A percentile compares a stretch with the other conserved stretches of the same genome.
These are phyloP conservation scores for Aspergillus novoparasiticus DNA, from an alignment of 2,329 filamentous ascomycete species.

Conservation along the genomic window DNA sequence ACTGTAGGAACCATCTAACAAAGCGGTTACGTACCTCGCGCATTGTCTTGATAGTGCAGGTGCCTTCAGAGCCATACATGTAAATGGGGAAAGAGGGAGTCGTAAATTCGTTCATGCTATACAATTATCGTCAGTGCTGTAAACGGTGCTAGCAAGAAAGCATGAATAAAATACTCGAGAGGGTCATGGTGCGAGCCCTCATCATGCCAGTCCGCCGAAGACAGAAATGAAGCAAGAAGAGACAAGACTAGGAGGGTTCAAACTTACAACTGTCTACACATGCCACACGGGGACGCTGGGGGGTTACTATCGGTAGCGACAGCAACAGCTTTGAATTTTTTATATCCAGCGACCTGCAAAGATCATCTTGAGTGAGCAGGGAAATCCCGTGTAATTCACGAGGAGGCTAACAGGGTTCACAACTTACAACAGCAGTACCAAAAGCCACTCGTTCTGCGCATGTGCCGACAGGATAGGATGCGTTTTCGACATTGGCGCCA, in stretches of 20 bases:
- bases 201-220: not conserved
- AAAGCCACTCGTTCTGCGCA: slow-evolving; percentile 94
- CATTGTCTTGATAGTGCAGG: slow-evolving; percentile 51
- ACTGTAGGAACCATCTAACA: not conserved
- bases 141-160: not conserved
- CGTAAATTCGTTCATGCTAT: slow-evolving; percentile 73
- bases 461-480: slow-evolving; percentile 88
- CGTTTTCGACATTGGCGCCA: slow-evolving; percentile 93
- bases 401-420: slow-evolving; percentile 21
- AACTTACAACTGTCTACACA: slow-evolving; percentile 85
- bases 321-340: slow-evolving; percentile 73
- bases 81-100: slow-evolving; percentile 72
- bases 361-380: not conserved
- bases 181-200: not conserved
- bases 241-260: not conserved
- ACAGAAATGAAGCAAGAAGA: not conserved
- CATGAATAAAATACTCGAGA: not conserved
- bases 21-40: slow-evolving; percentile 37
- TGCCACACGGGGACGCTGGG: slow-evolving; percentile 78
- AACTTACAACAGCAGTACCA: slow-evolving; percentile 68
- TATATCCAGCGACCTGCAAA: slow-evolving; percentile 47
- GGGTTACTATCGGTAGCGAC: slow-evolving; percentile 78
- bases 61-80: slow-evolving; percentile 86
- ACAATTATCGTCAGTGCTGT: slow-evolving; percentile 9
- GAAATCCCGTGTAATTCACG: not conserved